Evolutionary conservation across 768 basidiomycete genomes (phyloP).

Genomic region (Trametes punicea): DNA sequence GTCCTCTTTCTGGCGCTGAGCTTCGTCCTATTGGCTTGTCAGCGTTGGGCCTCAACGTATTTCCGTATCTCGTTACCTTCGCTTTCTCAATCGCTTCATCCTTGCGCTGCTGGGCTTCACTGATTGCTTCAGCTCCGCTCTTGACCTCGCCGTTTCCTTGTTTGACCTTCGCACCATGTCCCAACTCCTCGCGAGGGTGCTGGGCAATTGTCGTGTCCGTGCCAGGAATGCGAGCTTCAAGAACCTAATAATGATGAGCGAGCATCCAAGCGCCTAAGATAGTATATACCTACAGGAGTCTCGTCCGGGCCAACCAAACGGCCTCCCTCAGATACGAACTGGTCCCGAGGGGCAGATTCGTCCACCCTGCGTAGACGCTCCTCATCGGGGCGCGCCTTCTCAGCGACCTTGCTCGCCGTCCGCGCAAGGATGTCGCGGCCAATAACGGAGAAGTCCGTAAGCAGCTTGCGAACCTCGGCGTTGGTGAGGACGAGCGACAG

Average conservation of each 20-base stretch:
- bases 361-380: slow-evolving; percentile 64
- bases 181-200: slow-evolving; percentile 48
- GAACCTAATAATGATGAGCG: slow-evolving; percentile 15
- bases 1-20: slow-evolving; percentile 23
- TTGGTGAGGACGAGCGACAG: slow-evolving; percentile 87
- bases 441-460: slow-evolving; percentile 72
- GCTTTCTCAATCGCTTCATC: slow-evolving; percentile 17
- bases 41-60: not conserved
- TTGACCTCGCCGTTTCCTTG: slow-evolving; percentile 34
- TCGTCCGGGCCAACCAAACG: slow-evolving; percentile 42
- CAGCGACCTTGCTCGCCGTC: slow-evolving; percentile 67
- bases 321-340: slow-evolving; percentile 53
- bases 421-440: slow-evolving; percentile 83
- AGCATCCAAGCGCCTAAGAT: not conserved
- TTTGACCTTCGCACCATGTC: slow-evolving; percentile 34
- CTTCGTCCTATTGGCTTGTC: slow-evolving; percentile 11
- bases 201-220: slow-evolving; percentile 42
- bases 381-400: slow-evolving; percentile 59
- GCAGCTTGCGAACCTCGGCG: slow-evolving; percentile 86
- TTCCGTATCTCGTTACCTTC: not conserved
- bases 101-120: slow-evolving; percentile 18
- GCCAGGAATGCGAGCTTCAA: slow-evolving; percentile 45
- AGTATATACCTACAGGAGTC: slow-evolving; percentile 37
- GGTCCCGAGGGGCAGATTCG: slow-evolving; percentile 61
- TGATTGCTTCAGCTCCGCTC: slow-evolving; percentile 26